Base-by-base conservation (phyloP, 2,329 filamentous ascomycete species). In the Pestalotiopsis sp. region DNA sequence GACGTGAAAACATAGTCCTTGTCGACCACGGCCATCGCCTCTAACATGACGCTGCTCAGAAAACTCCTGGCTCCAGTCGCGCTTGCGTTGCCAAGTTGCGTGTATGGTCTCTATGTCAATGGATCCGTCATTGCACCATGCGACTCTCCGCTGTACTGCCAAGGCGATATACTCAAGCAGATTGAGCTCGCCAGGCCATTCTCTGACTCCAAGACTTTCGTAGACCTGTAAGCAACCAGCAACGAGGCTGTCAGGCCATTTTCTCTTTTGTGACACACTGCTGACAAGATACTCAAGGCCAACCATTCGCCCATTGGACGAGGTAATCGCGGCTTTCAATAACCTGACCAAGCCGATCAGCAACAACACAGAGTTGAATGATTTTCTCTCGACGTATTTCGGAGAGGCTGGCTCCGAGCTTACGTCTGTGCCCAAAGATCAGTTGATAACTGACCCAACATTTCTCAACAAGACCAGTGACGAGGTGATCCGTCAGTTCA, bases 121-220 rank as follows among this genome's bases (percentile, higher is more conserved):
- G 90, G 88, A 72, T 86, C 85, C 3, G 81, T 89, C 55, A 83
- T 87, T 69, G 87, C 90, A 2, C 90, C 90, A 1, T 92, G 90
- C 79, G 88, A 91, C 75, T 92, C 90, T 9, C 86, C 88, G 17
- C 82, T 92, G 23, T 92, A 92, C 79, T 92, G 90, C 75, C 84
- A 89, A 71, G 90, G 90, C 62, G 87, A 91, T 0, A 83, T 92
- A 13, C 82, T 92, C 2, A 82, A 85, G 69, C 83, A 88, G 70
- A 86, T 92, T 62, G 85, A 92, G 79, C 81, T 92, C 11, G 90
- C 90, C 2, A 82, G 81, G 27, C 90, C 90, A 0, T 92, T 92
- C 72, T 79, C 82, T 14, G 90, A 92, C 79, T 92, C 89, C 69
- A 92, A 92, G 83, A 91, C 89, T 1, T 92, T 91, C 75, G 90